These are phyloP conservation scores for Erodium moschatum DNA, from an alignment of 441 rosid genomes.

Conservation along the genomic window DNA sequence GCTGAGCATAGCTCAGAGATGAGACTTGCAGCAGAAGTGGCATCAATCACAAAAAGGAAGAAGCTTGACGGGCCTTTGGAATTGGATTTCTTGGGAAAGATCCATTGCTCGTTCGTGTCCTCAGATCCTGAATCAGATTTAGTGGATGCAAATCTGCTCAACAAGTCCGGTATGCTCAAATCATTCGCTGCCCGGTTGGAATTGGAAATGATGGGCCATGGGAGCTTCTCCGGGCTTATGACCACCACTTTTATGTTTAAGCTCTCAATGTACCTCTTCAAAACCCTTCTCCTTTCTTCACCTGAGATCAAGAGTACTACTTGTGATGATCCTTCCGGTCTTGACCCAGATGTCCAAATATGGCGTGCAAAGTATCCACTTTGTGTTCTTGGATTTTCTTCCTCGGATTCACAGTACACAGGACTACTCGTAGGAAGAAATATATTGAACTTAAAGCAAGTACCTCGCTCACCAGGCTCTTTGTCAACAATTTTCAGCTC, in stretches of 20 bases:
- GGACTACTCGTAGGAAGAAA: slow-evolving; percentile 23
- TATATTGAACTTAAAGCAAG: slow-evolving; percentile 52
- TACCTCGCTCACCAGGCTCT: slow-evolving; percentile 43
- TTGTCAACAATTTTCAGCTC: slow-evolving; percentile 44
- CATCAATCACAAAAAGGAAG: slow-evolving; percentile 37
- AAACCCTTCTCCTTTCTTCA: slow-evolving; percentile 35
- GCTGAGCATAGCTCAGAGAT: slow-evolving; percentile 17
- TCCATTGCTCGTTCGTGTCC: slow-evolving; percentile 24
- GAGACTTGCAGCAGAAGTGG: slow-evolving; percentile 19
- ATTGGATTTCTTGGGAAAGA: slow-evolving; percentile 20
- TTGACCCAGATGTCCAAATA: slow-evolving; percentile 22
- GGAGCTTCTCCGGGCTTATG: slow-evolving; percentile 21
- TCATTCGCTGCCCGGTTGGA: slow-evolving; percentile 20
- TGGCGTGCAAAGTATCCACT: slow-evolving; percentile 20
- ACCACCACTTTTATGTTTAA: slow-evolving; percentile 35
- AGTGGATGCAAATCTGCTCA: slow-evolving; percentile 21
- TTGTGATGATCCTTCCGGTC: slow-evolving; percentile 35
- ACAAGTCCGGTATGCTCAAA: slow-evolving; percentile 7
- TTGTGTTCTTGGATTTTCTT: slow-evolving; percentile 14
- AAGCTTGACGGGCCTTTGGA: slow-evolving; percentile 23
- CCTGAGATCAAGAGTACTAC: slow-evolving; percentile 33
- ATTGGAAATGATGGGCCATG: slow-evolving; percentile 14
- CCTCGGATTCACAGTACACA: slow-evolving; percentile 4
- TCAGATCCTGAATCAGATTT: slow-evolving; percentile 18
- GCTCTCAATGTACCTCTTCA: slow-evolving; percentile 35